Base-by-base conservation (phyloP, 768 basidiomycete genomes). In the Leucocoprinus leucothites region DNA sequence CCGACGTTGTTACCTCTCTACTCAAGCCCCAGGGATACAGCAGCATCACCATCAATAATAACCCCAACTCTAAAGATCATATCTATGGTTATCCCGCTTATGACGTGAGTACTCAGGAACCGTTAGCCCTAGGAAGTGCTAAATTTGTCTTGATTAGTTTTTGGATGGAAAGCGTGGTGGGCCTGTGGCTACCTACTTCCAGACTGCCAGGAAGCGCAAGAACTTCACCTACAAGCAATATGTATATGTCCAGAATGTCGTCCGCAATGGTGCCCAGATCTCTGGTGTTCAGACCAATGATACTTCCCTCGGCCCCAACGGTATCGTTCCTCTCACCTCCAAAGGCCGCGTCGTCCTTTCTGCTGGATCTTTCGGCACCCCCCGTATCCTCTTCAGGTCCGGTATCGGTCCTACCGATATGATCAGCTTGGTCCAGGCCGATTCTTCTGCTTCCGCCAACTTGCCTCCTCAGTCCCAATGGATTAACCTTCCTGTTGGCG, bases 211-310 rank as follows among this genome's bases (percentile, higher is more conserved):
- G 51, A 69, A 73, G 11, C 78, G 84, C 24, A 63, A 69, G 6
- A 84, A 84, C 69, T 75, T 84, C 58, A 72, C 70, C 1, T 76
- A 78, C 69, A 76, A 70, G 60, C 71, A 77, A 51, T 75, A 80
- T 61, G 75, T 74, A 18, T 68, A 71, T 34, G 84, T 80, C 40
- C 67, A 70, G 21, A 77, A 78, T 61, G 77, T 86, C 51, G 77
- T 80, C 24, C 82, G 84, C 43, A 81, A 81, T 57, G 81, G 82
- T 38, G 66, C 76, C 24, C 68, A 71, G 46, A 81, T 85, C 61
- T 77, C 75, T 31, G 83, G 84, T 60, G 82, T 86, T 19, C 74
- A 78, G 64, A 84, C 82, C 22, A 83, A 85, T 69, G 76, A 86
- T 63, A 77, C 79, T 3, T 70, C 76, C 4, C 67, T 83, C 36